Evolutionary conservation across 2,329 filamentous ascomycete species (phyloP), one percentile per base, ranked within the genome.

Genomic region (Chalaropsis ovoidea): DNA sequence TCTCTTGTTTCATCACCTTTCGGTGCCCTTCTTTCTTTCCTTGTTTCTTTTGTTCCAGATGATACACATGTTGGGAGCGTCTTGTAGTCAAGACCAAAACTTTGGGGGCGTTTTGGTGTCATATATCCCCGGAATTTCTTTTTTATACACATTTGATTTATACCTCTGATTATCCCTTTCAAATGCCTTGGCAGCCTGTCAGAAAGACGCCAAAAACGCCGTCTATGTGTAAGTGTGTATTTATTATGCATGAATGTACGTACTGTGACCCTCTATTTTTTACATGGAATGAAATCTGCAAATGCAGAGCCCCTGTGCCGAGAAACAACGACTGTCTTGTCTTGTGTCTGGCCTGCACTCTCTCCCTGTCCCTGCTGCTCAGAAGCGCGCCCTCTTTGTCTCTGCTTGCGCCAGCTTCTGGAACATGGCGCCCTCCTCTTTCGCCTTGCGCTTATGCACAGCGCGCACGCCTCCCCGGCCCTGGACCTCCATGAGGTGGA

Each of bases 401-500:
- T 52, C 56, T n/a, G 39, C 45, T 41, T 60, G 60, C 3, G 62
- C 54, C 24, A 65, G 61, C 56, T 64, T 60, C 58, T 49, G 43
- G 49, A 56, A 64, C 58, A 65, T 56, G 19, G 35, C 62, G 10
- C 62, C 62, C 24, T 67, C 62, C 31, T 67, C 58, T 42, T n/a
- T 56, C 17, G 60, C 31, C 62, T 67, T 67, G 15, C 62, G 56
- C 31, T 64, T 67, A 7, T 45, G 42, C 31, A 67, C 45, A 22
- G 64, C 65, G 17, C 43, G 19, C 56, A 64, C 35, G 11, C 60
- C 65, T 6, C 49, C 65, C 13, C 49, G 42, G 61, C 65, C 65
- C 27, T 63, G 56, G 10, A 41, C 42, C n/a, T 74, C 73, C 65
- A 84, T 74, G 42, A 84, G 73, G 65, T 79, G 76, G 61, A 80